Evolutionary conservation across 225 moss, liverwort and hornwort species (phyloP).

Genomic region (Pseudisothecium myosuroides): DNA sequence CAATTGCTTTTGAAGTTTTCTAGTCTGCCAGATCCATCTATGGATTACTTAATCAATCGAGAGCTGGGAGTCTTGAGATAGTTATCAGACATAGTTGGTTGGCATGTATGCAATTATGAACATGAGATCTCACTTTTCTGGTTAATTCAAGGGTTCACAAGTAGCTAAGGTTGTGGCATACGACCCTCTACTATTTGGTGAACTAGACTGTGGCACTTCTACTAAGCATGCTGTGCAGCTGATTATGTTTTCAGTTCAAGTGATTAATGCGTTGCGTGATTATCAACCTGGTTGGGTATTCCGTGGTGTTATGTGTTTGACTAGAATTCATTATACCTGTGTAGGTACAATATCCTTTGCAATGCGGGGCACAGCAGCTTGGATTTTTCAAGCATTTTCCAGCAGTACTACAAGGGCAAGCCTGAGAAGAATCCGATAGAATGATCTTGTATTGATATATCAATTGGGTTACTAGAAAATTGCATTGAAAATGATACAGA

Average conservation of each 20-base stretch:
- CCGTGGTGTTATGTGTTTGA: not conserved
- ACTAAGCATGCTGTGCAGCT: not conserved
- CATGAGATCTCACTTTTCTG: not conserved
- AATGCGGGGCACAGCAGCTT: conserved; percentile 43
- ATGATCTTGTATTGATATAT: not conserved
- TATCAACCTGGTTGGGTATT: not conserved
- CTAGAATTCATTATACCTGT: not conserved
- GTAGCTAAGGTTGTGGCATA: not conserved
- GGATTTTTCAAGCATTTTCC: conserved; percentile 81
- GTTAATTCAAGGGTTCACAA: not conserved
- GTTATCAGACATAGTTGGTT: not conserved
- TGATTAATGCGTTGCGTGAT: not conserved
- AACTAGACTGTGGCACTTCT: not conserved
- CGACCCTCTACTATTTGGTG: not conserved
- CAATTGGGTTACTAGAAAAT: too few relatives aligned
- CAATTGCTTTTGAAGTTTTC: not conserved
- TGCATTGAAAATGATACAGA: not conserved
- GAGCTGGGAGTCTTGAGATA: not conserved
- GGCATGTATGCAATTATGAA: not conserved
- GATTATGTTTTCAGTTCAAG: not conserved
- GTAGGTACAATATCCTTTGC: conserved; percentile 65
- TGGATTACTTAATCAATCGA: not conserved
- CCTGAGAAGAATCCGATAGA: conserved; percentile 10
- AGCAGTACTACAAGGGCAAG: conserved; percentile 51
- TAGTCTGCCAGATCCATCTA: not conserved